phyloP scores from a whole-genome alignment of 2,329 filamentous ascomycete genomes.

The Trichoderma guizhouense region DNA sequence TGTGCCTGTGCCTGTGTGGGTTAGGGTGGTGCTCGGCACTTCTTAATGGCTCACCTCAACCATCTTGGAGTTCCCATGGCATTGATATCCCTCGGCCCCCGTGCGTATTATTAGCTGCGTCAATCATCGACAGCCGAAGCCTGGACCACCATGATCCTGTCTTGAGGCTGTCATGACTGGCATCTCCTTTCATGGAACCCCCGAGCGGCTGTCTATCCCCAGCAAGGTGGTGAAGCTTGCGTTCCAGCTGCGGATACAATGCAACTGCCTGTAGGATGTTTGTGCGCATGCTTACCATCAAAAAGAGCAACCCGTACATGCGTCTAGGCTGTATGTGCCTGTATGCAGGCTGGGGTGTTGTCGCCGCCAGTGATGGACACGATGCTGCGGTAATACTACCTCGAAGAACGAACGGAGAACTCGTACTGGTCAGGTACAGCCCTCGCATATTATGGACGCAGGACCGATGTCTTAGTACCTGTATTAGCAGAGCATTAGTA shows the following conservation, averaged over 20 bases:
- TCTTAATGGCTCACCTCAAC: constrained; percentile 3
- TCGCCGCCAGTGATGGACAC: background rate
- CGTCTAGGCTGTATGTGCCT: background rate
- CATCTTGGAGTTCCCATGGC: background rate
- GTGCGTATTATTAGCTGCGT: background rate
- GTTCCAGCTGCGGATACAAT: background rate
- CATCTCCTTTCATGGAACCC: constrained; percentile 15
- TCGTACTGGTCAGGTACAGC: background rate
- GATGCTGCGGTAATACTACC: background rate
- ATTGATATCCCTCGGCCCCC: background rate
- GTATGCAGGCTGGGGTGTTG: background rate
- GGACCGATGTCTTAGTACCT: background rate
- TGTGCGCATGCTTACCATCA: background rate
- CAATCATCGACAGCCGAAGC: constrained; percentile 10
- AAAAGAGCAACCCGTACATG: background rate
- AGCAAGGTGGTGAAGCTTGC: background rate
- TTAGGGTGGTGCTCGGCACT: background rate
- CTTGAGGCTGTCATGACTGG: background rate
- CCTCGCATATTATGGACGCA: background rate
- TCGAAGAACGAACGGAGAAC: background rate
- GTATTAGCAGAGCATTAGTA: background rate
- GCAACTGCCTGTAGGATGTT: background rate
- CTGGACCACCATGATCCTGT: background rate
- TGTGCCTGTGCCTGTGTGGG: background rate
- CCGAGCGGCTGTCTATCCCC: background rate